Conservation (phyloP, 805 yeast species). For the Cyberlindnera americana region DNA sequence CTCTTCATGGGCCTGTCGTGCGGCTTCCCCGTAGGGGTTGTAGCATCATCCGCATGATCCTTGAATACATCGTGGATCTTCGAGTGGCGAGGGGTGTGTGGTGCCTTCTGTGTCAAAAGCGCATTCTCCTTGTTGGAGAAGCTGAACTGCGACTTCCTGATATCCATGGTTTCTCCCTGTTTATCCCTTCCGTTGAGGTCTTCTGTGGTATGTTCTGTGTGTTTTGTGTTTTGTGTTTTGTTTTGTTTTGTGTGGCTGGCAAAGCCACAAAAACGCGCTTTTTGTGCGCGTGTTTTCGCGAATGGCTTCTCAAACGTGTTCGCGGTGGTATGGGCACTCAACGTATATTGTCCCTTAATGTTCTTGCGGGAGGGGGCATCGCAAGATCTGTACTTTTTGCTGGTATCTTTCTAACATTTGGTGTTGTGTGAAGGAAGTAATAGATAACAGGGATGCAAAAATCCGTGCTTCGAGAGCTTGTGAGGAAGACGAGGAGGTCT, state of each 20-base stretch:
- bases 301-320: too few species aligned
- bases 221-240: neutral
- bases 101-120: constrained; percentile 7
- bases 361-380: too few species aligned
- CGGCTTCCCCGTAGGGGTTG: constrained; percentile 1
- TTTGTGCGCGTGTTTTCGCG: too few species aligned
- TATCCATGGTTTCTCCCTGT: neutral
- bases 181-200: too few species aligned
- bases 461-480: neutral
- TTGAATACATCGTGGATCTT: constrained; percentile 3
- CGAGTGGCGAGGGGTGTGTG: constrained; percentile 11
- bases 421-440: neutral
- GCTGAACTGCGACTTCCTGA: neutral
- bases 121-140: constrained; percentile 17
- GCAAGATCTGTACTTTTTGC: too few species aligned
- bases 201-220: too few species aligned
- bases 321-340: too few species aligned
- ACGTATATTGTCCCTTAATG: too few species aligned
- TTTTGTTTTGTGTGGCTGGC: constrained; percentile 5
- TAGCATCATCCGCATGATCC: neutral
- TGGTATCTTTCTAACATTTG: too few species aligned
- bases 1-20: constrained; percentile 11
- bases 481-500: constrained; percentile 5
- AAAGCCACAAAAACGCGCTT: neutral
- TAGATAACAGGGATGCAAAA: neutral